Evolutionary conservation across 1,284 basidiomycete genomes (phyloP).

Genomic region (Veloboletus limbatus): DNA sequence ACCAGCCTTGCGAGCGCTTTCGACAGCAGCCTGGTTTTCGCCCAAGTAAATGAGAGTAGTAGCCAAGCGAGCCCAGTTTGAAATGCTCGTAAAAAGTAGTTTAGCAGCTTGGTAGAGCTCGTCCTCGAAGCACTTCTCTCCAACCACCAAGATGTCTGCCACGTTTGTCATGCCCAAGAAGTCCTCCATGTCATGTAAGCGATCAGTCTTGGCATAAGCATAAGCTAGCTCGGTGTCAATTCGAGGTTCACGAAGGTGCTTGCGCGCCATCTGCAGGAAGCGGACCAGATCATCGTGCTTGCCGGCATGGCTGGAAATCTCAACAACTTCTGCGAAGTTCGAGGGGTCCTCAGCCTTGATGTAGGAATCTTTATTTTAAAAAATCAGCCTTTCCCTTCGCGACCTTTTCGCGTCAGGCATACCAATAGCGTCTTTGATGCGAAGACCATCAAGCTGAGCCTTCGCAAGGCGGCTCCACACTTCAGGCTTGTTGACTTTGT

Average conservation of each 20-base stretch:
- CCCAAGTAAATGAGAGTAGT: constrained; percentile 98
- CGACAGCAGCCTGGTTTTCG: constrained; percentile 97
- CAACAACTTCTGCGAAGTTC: constrained; percentile 96
- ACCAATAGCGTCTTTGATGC: constrained; percentile 98
- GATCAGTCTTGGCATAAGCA: constrained; percentile 95
- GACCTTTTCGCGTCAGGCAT: constrained; percentile 19
- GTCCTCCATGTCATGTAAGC: constrained; percentile 99
- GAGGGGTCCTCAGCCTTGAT: constrained; percentile 97
- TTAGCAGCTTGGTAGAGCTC: constrained; percentile 97
- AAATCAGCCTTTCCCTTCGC: constrained; percentile 9
- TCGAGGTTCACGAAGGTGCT: constrained; percentile 93
- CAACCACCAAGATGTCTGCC: constrained; percentile 92
- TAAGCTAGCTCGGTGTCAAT: constrained; percentile 98
- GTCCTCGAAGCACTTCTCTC: constrained; percentile 99
- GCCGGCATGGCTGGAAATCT: constrained; percentile 93
- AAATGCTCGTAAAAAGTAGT: constrained; percentile 93
- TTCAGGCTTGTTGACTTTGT: constrained; percentile 94
- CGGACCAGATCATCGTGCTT: constrained; percentile 98
- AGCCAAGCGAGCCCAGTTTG: constrained; percentile 97
- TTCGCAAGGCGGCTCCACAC: constrained; percentile 98
- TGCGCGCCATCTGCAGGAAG: constrained; percentile 99
- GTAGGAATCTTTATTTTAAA: constrained; percentile 95
- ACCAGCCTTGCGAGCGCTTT: constrained; percentile 97
- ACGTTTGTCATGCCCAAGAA: constrained; percentile 99
- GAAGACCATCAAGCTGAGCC: constrained; percentile 98